Evolutionary conservation across 306 rosid species (phyloP), one percentile per base, ranked within the genome.

Genomic region (Crotalaria pallida): DNA sequence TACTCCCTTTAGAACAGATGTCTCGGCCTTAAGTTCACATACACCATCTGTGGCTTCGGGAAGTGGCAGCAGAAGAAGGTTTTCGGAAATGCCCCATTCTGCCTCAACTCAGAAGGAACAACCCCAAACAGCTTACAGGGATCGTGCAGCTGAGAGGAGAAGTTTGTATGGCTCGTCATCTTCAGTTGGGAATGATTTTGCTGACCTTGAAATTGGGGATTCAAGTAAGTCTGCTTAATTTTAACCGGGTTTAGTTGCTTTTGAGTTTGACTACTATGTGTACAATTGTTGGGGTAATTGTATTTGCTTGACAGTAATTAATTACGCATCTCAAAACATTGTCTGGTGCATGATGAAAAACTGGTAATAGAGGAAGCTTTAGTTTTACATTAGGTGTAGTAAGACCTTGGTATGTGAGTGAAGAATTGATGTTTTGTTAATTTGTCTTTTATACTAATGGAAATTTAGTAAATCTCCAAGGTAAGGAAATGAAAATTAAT

Each of bases 81-180:
- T 94, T 74, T 94, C 98, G 12, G 98, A 94, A 83, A 78, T 84
- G 94, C 98, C 98, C 56, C 81, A 75, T n/a, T 67, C 88, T 48
- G 80, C 84, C 79, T 82, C 97, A 81, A 58, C 81, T 48, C 82
- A 76, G 68, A 88, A 85, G 83, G 97, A 87, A 40, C 95, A 86
- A 70, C 74, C 86, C 21, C 97, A 88, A 66, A 82, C 88, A 36
- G 60, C 89, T 40, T 94, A 94, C 68, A 81, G 98, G 81, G 98
- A 94, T 78, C 97, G 98, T 61, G 98, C 98, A 0, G 98, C 98
- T 12, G 98, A 94, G 79, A 87, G 98, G 78, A 85, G 98, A 74
- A 94, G 77, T 81, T 84, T 94, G 80, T 94, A 90, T 84, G 97
- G 98, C 65, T 87, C 96, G 15, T 92, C 92, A 40, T 76, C 85